Conservation (phyloP, 805 yeast species). For the Zygoascus bituminiphila region DNA sequence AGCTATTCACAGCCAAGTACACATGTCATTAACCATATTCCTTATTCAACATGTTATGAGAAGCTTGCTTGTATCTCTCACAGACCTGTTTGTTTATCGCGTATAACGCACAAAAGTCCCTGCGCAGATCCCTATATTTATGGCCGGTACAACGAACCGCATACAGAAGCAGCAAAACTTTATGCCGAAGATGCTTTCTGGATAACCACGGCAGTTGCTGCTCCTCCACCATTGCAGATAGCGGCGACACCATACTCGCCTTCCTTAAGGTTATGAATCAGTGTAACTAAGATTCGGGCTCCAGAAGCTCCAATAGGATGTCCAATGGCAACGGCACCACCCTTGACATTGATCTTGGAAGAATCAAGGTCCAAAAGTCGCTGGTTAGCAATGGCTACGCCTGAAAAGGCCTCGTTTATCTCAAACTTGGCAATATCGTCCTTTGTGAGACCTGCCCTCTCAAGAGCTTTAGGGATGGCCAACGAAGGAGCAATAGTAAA, state of each 20-base stretch:
- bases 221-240: slow-evolving; percentile 98
- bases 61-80: no score
- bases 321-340: slow-evolving; percentile 95
- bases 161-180: no score
- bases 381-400: slow-evolving; percentile 82
- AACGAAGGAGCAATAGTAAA: slow-evolving; percentile 92
- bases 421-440: slow-evolving; percentile 77
- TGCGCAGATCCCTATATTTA: no score
- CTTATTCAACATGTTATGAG: no score
- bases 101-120: no score
- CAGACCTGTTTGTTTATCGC: no score
- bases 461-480: slow-evolving; percentile 86
- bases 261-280: slow-evolving; percentile 39
- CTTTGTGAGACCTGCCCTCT: slow-evolving; percentile 60
- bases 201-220: slow-evolving; percentile 85
- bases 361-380: slow-evolving; percentile 55
- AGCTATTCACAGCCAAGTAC: no score
- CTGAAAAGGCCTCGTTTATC: slow-evolving; percentile 94
- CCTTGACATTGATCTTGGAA: slow-evolving; percentile 75
- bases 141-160: no score
- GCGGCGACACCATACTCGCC: slow-evolving; percentile 88
- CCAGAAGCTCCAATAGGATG: slow-evolving; percentile 97
- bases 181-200: slow-evolving; percentile 37
- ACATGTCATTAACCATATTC: no score
- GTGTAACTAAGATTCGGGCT: slow-evolving; percentile 70